These are phyloP conservation scores for Cadophora luteo-olivacea DNA, from an alignment of 2,329 filamentous ascomycete genomes.

Conservation along the genomic window DNA sequence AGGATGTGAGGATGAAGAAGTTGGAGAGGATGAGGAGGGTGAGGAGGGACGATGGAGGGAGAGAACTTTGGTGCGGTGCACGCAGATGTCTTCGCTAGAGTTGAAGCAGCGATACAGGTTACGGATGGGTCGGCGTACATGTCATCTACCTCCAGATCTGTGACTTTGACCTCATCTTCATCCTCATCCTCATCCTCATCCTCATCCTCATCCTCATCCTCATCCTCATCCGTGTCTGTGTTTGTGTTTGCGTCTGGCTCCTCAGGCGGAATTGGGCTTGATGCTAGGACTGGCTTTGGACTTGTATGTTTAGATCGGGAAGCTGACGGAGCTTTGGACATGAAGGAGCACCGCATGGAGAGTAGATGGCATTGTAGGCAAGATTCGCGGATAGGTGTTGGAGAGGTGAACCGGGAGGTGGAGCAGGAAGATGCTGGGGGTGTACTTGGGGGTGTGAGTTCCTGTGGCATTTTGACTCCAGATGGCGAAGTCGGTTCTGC, in stretches of 20 bases:
- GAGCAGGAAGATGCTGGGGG: not conserved
- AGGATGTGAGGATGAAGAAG: no score
- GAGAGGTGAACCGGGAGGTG: not conserved
- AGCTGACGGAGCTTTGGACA: not conserved
- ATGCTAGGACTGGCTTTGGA: not conserved
- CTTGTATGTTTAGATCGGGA: not conserved
- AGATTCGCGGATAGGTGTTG: conserved; percentile 7
- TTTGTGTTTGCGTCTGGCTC: not conserved
- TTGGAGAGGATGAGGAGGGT: not conserved
- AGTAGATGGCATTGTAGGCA: conserved; percentile 22
- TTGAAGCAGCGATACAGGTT: conserved; percentile 13
- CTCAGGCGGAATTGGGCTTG: not conserved
- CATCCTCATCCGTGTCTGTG: not conserved
- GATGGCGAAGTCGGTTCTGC: not conserved
- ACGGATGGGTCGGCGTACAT: not conserved
- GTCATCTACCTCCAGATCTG: not conserved
- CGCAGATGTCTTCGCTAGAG: conserved; percentile 13
- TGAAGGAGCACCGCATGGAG: conserved; percentile 13
- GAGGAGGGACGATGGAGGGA: not conserved
- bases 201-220: not conserved
- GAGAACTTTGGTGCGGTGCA: not conserved
- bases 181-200: not conserved
- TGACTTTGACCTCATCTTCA: no score
- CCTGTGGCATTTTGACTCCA: not conserved
- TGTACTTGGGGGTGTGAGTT: not conserved